Percentiles rank a stretch among this genome's conserved stretches.
Conservation (phyloP, 2,329 filamentous ascomycete genomes). For the Fusarium graminum region DNA sequence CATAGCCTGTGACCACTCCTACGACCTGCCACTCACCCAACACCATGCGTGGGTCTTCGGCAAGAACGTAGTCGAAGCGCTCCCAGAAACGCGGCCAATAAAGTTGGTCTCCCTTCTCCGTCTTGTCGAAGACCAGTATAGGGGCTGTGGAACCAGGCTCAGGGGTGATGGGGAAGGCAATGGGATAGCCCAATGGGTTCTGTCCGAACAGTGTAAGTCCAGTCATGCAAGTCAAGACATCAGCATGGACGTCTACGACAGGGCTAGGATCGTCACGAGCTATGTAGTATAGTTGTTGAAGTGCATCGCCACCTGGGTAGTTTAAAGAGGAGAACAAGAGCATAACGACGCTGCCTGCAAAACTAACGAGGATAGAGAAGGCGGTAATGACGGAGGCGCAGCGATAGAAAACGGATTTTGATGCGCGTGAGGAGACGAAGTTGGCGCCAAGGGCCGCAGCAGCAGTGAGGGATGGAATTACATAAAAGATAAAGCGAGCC, state of each 20-base stretch:
- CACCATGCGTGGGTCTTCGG: slow-evolving; percentile 64
- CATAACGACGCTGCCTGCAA: slow-evolving; percentile 73
- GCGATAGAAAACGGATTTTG: slow-evolving; percentile 70
- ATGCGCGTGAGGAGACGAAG: slow-evolving; percentile 74
- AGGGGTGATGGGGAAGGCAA: slow-evolving; percentile 49
- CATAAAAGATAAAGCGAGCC: slow-evolving; percentile 93
- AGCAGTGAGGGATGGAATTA: slow-evolving; percentile 83
- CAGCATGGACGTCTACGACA: slow-evolving; percentile 67
- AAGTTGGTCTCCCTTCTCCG: slow-evolving; percentile 61
- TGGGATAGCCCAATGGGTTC: slow-evolving; percentile 56
- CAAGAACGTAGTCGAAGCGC: slow-evolving; percentile 72
- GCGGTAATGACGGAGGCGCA: slow-evolving; percentile 68
- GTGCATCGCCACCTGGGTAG: slow-evolving; percentile 90
- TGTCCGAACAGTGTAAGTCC: slow-evolving; percentile 76
- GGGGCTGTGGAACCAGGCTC: slow-evolving; percentile 39
- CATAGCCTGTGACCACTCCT: slow-evolving; percentile 69
- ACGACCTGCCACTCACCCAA: slow-evolving; percentile 68
- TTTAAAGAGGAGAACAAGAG: slow-evolving; percentile 87
- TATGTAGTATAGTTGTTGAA: slow-evolving; percentile 65
- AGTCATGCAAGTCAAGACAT: slow-evolving; percentile 78
- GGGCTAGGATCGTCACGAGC: slow-evolving; percentile 44
- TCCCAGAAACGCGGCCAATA: slow-evolving; percentile 69
- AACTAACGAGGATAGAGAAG: slow-evolving; percentile 70
- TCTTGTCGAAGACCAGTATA: slow-evolving; percentile 70
- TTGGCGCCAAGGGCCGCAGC: slow-evolving; percentile 80